Evolutionary conservation across 2,329 filamentous ascomycete genomes (phyloP), one percentile per base, ranked within the genome.

Genomic region (Nemania sp.): DNA sequence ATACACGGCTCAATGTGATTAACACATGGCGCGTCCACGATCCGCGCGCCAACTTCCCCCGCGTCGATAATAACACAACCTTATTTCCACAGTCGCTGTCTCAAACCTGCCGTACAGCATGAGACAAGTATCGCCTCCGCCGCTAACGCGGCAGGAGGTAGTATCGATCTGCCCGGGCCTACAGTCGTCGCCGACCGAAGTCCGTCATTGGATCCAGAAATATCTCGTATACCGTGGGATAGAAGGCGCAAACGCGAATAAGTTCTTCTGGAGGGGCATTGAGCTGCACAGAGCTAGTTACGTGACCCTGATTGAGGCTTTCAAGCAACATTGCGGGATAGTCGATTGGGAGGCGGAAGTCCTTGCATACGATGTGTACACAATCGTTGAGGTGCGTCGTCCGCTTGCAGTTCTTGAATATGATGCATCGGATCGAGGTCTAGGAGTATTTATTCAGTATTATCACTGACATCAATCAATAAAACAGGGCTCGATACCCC

Each of bases 281-380:
- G 58, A 64, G 23, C 28, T 61, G 33, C 53, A 61, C 17, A 36
- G 24, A 17, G 46, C 45, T 8, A 45, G 31, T 8, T 36, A 37
- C 15, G 3, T 3, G 12, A 40, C 23, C 14, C 31, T 64, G 2
- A 15, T 52, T 9, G 51, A 51, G 2, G 52, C 58, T 11, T 56
- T 64, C 28, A 47, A 49, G 49, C 46, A 31, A 6, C 26, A 57
- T 22, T 63, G 57, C 23, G 41, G 31, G n/a, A 17, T 50, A 43
- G 37, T 47, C 4, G 46, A 51, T 6, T 61, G 57, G 54, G 61
- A 63, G 40, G 61, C 62, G 2, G 46, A 56, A 14, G 20, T 56
- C 2, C 36, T 64, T 11, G 57, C 57, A 17, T 39, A 26, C 19
- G 61, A 63, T 24, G 45, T 64, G 2, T 45, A 47, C 23, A 40